Evolutionary conservation across 225 moss, liverwort and hornwort species (phyloP).

Genomic region (Polytrichum formosum): DNA sequence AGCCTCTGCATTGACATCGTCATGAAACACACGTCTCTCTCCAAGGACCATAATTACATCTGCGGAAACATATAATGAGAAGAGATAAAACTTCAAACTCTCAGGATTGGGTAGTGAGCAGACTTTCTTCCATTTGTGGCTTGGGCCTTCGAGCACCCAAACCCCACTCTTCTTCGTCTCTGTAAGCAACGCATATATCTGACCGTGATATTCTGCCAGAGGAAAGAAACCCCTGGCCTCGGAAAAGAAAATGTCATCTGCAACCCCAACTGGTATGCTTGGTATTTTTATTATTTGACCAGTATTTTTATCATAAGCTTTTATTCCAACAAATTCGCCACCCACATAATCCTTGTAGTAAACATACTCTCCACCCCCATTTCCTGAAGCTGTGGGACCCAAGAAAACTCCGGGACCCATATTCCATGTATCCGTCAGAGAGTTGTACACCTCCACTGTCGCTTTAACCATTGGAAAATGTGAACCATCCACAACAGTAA

Average conservation of each 20-base stretch:
- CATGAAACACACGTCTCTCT: constrained; percentile 2
- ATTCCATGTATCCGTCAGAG: constrained; percentile 21
- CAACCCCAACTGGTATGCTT: background rate
- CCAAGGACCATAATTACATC: constrained; percentile 18
- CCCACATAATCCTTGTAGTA: constrained; percentile 20
- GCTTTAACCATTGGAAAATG: constrained; percentile 6
- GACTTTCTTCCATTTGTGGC: constrained; percentile 21
- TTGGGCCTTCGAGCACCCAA: constrained; percentile 22
- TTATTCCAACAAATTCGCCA: constrained; percentile 21
- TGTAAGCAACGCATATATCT: constrained; percentile 17
- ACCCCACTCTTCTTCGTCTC: constrained; percentile 11
- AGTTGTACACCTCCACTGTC: constrained; percentile 27
- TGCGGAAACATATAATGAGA: constrained; percentile 22
- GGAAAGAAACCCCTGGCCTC: constrained; percentile 13
- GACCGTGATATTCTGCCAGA: constrained; percentile 26
- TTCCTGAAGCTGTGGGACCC: background rate
- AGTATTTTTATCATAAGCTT: constrained; percentile 20
- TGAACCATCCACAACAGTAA: constrained; percentile 21
- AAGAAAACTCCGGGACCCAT: constrained; percentile 11
- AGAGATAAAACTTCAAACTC: constrained; percentile 13
- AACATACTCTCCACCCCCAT: constrained; percentile 9
- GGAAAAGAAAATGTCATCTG: constrained; percentile 8
- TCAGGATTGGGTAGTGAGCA: constrained; percentile 20
- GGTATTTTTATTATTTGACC: constrained; percentile 10
- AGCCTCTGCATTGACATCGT: constrained; percentile 6